Base-by-base conservation (phyloP, 2,329 filamentous ascomycete genomes). In the Neopestalotiopsis rosae region DNA sequence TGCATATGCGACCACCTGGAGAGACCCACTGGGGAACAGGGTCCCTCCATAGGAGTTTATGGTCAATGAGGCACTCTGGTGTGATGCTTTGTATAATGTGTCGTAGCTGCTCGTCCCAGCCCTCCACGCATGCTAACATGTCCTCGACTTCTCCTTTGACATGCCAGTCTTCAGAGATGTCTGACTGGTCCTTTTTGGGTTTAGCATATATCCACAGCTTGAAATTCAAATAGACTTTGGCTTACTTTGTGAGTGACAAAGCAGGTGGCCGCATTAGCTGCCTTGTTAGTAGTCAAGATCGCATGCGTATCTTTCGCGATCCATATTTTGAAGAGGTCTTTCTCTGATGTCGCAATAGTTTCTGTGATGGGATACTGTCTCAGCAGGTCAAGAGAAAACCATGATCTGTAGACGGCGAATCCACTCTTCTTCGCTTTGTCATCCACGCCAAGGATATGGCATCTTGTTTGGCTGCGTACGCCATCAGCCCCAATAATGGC, bases 51-150 rank as follows among this genome's bases (percentile, higher is more conserved):
- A 34, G 10, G 2, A 62, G 30, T 42, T 62, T 62, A 5, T 34
- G 34, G n/a, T 62, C 59, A 59, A 59, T 32, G 30, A 59, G 57
- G 24, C 57, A 30, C 10, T 59, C 57, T 49, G 45, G 17, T 49
- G 45, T 49, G 45, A 49, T 49, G 13, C 14, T 49, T 20, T 20
- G 17, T 4, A 49, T n/a, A 5, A 49, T 49, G 45, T 49, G 45
- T 49, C 45, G 13, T 17, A 49, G 45, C 45, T 49, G 45, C 45
- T 49, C 45, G 14, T 49, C 45, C 45, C 45, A 49, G 14, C 45
- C 45, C 14, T 49, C 13, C 14, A 49, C n/a, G 14, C 45, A 49
- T 49, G 17, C 45, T n/a, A 49, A 14, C 45, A 49, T 49, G 14
- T 49, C 45, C 13, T 49, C 17, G 14, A 49, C 45, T 9, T 49